A percentile compares a stretch with the other conserved stretches of the same genome.
Conservation (phyloP, 441 rosid species). For the Flueggea neowawraea region DNA sequence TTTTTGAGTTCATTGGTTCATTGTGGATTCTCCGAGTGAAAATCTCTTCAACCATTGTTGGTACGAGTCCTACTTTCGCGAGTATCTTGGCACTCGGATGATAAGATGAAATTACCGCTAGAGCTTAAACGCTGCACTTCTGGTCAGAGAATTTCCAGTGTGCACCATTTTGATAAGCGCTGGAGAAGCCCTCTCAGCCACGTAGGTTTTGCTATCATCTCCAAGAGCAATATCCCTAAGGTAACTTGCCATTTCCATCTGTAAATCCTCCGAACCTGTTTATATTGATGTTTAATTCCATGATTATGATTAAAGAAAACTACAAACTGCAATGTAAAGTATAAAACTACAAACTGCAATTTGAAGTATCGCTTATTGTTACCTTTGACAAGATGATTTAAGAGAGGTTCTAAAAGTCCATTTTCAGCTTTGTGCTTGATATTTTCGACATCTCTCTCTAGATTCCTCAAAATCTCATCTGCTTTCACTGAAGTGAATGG, state of each 20-base stretch:
- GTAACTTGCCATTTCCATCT: conserved; percentile 68
- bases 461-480: conserved; percentile 55
- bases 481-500: conserved; percentile 57
- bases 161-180: conserved; percentile 64
- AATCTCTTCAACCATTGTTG: conserved; percentile 68
- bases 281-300: background rate
- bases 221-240: conserved; percentile 69
- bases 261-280: conserved; percentile 64
- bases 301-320: background rate
- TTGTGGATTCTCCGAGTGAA: conserved; percentile 48
- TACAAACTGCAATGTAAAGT: background rate
- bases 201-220: conserved; percentile 49
- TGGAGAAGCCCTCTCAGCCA: conserved; percentile 70
- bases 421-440: conserved; percentile 87
- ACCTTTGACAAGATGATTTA: conserved; percentile 72
- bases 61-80: conserved; percentile 53
- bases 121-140: conserved; percentile 66
- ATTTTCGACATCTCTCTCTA: conserved; percentile 52
- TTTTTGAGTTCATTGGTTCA: conserved; percentile 63
- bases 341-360: background rate
- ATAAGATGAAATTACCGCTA: conserved; percentile 61
- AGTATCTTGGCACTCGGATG: conserved; percentile 61
- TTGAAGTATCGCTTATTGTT: conserved; percentile 5
- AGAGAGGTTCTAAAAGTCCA: conserved; percentile 79
- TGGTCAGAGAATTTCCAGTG: conserved; percentile 42